Percentiles rank a stretch among this genome's conserved stretches.
Conservation (phyloP, 2,329 filamentous ascomycete species). For the Colletotrichum filicis region DNA sequence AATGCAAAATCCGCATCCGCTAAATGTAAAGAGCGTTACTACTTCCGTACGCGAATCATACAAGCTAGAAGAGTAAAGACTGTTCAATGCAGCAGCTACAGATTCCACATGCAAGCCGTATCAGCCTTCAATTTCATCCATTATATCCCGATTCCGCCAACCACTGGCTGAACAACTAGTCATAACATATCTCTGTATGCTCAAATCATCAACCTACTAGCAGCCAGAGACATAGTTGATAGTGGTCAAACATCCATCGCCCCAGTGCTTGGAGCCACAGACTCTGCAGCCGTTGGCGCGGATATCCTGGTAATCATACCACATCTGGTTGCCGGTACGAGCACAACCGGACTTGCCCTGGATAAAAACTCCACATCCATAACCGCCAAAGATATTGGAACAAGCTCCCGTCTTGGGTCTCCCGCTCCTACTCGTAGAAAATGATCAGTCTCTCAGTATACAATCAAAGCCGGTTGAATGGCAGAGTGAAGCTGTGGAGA, state of each 20-base stretch:
- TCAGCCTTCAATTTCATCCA: no score
- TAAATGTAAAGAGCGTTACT: no score
- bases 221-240: constrained; percentile 17
- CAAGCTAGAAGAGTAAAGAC: no score
- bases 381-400: not conserved
- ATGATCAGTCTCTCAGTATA: not conserved
- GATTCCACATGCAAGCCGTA: no score
- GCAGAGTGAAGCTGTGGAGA: not conserved
- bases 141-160: no score
- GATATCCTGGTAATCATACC: constrained; percentile 34
- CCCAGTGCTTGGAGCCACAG: constrained; percentile 34
- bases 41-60: no score
- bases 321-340: constrained; percentile 33
- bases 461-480: not conserved
- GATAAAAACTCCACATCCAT: constrained; percentile 10
- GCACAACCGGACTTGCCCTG: constrained; percentile 32
- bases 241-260: constrained; percentile 23
- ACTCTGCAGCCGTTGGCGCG: constrained; percentile 16
- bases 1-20: no score
- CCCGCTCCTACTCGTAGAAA: not conserved
- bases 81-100: no score
- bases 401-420: constrained; percentile 8
- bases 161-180: no score
- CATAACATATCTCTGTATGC: no score
- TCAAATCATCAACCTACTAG: no score